Evolutionary conservation across 495 filamentous ascomycete species (phyloP).

Genomic region (Penicillium angulare): DNA sequence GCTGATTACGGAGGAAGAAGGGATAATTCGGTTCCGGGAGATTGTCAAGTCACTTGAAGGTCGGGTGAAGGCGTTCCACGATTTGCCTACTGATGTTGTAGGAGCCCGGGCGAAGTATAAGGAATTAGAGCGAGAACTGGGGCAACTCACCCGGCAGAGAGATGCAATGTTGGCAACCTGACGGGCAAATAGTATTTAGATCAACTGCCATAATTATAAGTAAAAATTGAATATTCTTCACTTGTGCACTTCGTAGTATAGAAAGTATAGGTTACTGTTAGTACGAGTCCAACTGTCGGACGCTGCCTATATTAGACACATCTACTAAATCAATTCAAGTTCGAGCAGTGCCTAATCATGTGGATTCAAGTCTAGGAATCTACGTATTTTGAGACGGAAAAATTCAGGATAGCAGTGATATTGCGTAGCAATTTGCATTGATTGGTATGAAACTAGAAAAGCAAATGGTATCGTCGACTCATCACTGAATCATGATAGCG

Average conservation of each 20-base stretch:
- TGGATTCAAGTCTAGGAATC: too few relatives aligned
- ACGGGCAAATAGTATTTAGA: too few relatives aligned
- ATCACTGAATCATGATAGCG: slow-evolving; percentile 17
- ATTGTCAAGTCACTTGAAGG: slow-evolving; percentile 51
- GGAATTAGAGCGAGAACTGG: slow-evolving; percentile 58
- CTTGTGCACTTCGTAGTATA: too few relatives aligned
- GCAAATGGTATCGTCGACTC: slow-evolving; percentile 32
- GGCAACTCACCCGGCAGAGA: slow-evolving; percentile 53
- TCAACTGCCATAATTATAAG: too few relatives aligned
- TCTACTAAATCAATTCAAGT: too few relatives aligned
- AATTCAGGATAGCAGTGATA: neutral
- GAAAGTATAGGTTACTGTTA: too few relatives aligned
- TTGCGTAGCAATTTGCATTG: neutral
- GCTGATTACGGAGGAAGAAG: slow-evolving; percentile 48
- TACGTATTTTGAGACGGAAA: neutral
- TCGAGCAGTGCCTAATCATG: too few relatives aligned
- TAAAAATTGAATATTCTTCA: too few relatives aligned
- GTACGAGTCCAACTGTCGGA: too few relatives aligned
- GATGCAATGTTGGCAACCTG: slow-evolving; percentile 75
- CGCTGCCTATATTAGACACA: too few relatives aligned
- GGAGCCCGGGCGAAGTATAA: slow-evolving; percentile 66
- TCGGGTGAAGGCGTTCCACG: slow-evolving; percentile 58
- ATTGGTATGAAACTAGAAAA: slow-evolving; percentile 11
- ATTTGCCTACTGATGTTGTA: slow-evolving; percentile 67
- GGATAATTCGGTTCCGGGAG: slow-evolving; percentile 28